Base-by-base conservation (phyloP, 2,329 filamentous ascomycete genomes). In the Ophiosphaerella narmari region DNA sequence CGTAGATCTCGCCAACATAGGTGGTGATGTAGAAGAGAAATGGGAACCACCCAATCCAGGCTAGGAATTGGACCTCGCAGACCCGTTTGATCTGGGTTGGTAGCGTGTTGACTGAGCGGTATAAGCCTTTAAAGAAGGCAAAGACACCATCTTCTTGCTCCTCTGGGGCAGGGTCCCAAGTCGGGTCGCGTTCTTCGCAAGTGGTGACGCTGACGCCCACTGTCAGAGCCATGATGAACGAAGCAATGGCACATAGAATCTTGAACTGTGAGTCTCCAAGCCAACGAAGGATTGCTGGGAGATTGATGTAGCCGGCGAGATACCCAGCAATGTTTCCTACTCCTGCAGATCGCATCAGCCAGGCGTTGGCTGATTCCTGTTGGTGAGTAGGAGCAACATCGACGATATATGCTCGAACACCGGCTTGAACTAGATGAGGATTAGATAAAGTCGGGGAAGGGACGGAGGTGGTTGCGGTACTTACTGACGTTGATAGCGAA, bases 41-140 rank as follows among this genome's bases (percentile, higher is more conserved):
- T 1, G 92, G 92, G 65, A 97, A 97, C 85, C 93, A 97, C 44
- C 91, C 93, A 48, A 97, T 86, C 92, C 92, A 97, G 5, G 91
- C 90, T 53, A 87, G 92, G 64, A 79, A 75, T 47, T 80, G 77
- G 0, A 78, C 77, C 44, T 74, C 64, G 50, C 92, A 97, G 33
- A 97, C 90, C 56, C 85, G 87, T 55, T 82, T 82, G 57, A 94
- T 91, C 73, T 96, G 91, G 0, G 87, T 86, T 1, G 93, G 92
- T 6, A 97, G 79, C 34, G 86, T 83, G 63, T 82, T 85, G 57
- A 96, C 88, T 0, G 91, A 91, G 41, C 80, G 83, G 70, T 88
- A 87, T 2, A 96, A 86, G 62, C 86, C 84, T 58, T 79, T 82
- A 77, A 97, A 97, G 75, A 97, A 96, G 2, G 85, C 76, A 4